phyloP scores from a whole-genome alignment of 257 asterid genomes.

The Forsythia viridissima region DNA sequence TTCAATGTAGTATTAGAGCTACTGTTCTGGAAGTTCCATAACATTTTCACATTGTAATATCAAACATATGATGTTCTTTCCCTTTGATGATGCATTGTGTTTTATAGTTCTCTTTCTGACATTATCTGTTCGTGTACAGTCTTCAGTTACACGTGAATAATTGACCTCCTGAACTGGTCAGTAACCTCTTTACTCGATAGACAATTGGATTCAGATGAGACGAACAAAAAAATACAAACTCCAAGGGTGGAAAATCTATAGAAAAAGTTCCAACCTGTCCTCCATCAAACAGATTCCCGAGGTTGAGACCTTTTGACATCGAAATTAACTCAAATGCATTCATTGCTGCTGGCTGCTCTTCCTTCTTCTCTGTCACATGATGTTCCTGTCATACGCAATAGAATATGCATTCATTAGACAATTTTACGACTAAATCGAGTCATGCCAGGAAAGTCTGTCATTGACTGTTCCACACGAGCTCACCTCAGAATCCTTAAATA shows the following conservation, averaged over 20 bases:
- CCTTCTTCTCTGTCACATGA: constrained; percentile 82
- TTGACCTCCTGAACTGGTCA: background rate
- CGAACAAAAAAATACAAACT: background rate
- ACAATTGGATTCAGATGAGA: background rate
- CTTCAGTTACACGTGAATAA: background rate
- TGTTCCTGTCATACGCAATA: constrained; percentile 50
- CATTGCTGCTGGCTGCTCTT: constrained; percentile 88
- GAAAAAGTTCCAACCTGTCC: constrained; percentile 57
- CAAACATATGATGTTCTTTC: background rate
- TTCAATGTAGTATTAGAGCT: background rate
- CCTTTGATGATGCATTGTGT: background rate
- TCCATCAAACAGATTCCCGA: constrained; percentile 80
- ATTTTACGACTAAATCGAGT: background rate
- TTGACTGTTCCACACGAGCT: constrained; percentile 8
- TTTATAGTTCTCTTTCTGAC: background rate
- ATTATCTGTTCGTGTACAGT: background rate
- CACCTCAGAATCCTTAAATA: constrained; percentile 82
- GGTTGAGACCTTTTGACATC: constrained; percentile 93
- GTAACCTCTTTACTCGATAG: background rate
- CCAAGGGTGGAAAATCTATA: background rate
- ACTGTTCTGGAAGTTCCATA: background rate
- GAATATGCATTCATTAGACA: background rate
- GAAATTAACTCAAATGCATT: constrained; percentile 95
- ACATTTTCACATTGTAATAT: background rate
- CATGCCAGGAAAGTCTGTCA: background rate